Evolutionary conservation across 2,329 filamentous ascomycete species (phyloP).

Genomic region (Acephala macrosclerotiorum): DNA sequence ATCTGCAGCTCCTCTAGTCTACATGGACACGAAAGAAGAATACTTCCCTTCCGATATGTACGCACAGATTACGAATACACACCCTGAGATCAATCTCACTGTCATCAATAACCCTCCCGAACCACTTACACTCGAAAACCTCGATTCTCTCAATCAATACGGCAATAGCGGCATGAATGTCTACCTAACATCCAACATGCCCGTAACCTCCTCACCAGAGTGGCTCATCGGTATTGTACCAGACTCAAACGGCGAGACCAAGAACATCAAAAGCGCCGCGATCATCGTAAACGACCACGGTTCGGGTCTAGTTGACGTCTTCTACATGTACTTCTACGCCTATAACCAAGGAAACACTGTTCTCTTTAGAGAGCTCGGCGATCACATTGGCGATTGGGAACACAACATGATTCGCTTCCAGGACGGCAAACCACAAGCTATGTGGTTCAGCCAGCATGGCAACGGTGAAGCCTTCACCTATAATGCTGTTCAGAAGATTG

Average conservation of each 20-base stretch:
- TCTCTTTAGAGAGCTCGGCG: slow-evolving; percentile 41
- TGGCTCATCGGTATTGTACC: slow-evolving; percentile 63
- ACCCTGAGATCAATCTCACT: slow-evolving; percentile 52
- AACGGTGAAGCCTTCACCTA: slow-evolving; percentile 70
- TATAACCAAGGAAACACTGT: slow-evolving; percentile 45
- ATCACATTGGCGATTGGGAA: slow-evolving; percentile 72
- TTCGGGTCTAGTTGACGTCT: slow-evolving; percentile 50
- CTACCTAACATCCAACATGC: slow-evolving; percentile 56
- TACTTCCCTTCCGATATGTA: slow-evolving; percentile 58
- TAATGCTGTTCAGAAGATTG: slow-evolving; percentile 58
- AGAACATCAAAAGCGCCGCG: slow-evolving; percentile 55
- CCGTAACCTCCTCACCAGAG: slow-evolving; percentile 52
- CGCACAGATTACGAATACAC: slow-evolving; percentile 54
- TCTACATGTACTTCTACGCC: slow-evolving; percentile 47
- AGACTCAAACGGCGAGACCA: slow-evolving; percentile 56
- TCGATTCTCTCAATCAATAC: slow-evolving; percentile 54
- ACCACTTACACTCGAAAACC: slow-evolving; percentile 54
- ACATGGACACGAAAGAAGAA: slow-evolving; percentile 55
- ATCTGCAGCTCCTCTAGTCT: slow-evolving; percentile 56
- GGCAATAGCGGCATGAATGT: slow-evolving; percentile 50
- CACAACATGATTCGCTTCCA: slow-evolving; percentile 72
- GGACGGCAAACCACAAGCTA: slow-evolving; percentile 58
- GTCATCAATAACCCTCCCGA: slow-evolving; percentile 47
- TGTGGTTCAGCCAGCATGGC: slow-evolving; percentile 71
- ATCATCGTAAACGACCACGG: slow-evolving; percentile 67